Base-by-base conservation (phyloP, 116 monocot genomes). In the Cymodocea nodosa region DNA sequence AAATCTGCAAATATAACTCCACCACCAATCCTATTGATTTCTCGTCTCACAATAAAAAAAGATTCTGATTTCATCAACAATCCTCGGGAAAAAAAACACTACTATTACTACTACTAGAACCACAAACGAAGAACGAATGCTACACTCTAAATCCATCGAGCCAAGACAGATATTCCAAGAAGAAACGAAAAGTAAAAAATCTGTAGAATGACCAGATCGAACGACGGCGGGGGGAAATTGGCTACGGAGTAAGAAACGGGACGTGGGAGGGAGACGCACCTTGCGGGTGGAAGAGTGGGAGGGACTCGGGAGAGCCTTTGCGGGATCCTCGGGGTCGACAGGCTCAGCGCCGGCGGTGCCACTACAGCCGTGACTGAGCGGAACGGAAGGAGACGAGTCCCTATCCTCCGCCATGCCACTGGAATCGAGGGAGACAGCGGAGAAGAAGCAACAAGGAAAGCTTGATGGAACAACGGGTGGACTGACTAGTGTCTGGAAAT, bases 271-370 rank as follows among this genome's bases (percentile, higher is more conserved):
- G 30, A 3, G 18, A 50, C 73, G 66, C 17, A 89, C 94, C 86
- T 82, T 82, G 22, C 89, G 84, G 62, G 94, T 83, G 57, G 94
- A 92, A 34, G 87, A 82, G 70, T 73, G 86, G 70, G 86, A 75
- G 9, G 89, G 70, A 59, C 19, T 72, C 15, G 86, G 87, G 12
- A 84, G 79, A 34, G 84, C 67, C 68, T 89, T 94, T 34, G 62
- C 87, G n/a, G 94, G 87, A 59, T 94, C 94, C 58, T 89, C 94
- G 35, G 81, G 80, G 77, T 94, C 89, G 9, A 52, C 78, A 12
- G 61, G 22, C 24, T 51, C 65, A 12, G 24, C 53, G 82, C 68
- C 89, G 7, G 48, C 82, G 15, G 36, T 36, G 30, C 69, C 70
- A 30, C 30, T 30, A 4, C 54, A 48, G 19, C 68, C 75, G 30